Evolutionary conservation across 2,329 filamentous ascomycete species (phyloP).

Genomic region (Curvularia lunata): DNA sequence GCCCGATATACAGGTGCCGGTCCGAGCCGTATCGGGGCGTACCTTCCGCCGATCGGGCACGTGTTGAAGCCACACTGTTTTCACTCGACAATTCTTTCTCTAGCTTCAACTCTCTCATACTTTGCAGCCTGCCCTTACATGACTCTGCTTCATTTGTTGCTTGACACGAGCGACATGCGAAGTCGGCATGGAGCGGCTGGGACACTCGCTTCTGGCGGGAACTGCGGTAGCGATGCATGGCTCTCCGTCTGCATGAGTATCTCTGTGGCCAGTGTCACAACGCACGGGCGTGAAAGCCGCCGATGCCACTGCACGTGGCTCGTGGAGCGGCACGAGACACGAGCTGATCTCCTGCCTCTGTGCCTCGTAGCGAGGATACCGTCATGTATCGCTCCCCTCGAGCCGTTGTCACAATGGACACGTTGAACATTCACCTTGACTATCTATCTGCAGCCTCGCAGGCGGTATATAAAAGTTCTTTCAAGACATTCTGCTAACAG

Average conservation of each 20-base stretch:
- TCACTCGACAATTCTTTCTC: background rate
- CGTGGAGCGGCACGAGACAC: background rate
- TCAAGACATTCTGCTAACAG: background rate
- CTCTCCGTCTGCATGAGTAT: slow-evolving; percentile 1
- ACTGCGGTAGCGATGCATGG: slow-evolving; percentile 1
- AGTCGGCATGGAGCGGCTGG: background rate
- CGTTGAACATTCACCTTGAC: background rate
- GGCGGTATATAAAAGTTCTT: background rate
- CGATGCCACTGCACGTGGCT: slow-evolving; percentile 5
- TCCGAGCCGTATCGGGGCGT: slow-evolving; percentile 17
- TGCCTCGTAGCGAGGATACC: background rate
- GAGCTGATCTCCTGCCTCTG: background rate
- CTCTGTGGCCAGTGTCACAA: slow-evolving; percentile 3
- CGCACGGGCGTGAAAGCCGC: slow-evolving; percentile 3
- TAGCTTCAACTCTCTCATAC: background rate
- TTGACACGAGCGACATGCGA: background rate
- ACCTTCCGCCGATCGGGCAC: slow-evolving; percentile 12
- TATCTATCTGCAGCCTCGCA: background rate
- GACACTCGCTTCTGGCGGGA: background rate
- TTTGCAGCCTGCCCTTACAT: background rate
- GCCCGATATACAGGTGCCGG: slow-evolving; percentile 6
- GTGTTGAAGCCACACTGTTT: background rate
- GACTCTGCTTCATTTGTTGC: background rate
- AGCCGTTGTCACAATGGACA: background rate
- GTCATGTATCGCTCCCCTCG: background rate